These are phyloP conservation scores for Tuber magnatum DNA, from an alignment of 495 filamentous ascomycete genomes.

Conservation along the genomic window DNA sequence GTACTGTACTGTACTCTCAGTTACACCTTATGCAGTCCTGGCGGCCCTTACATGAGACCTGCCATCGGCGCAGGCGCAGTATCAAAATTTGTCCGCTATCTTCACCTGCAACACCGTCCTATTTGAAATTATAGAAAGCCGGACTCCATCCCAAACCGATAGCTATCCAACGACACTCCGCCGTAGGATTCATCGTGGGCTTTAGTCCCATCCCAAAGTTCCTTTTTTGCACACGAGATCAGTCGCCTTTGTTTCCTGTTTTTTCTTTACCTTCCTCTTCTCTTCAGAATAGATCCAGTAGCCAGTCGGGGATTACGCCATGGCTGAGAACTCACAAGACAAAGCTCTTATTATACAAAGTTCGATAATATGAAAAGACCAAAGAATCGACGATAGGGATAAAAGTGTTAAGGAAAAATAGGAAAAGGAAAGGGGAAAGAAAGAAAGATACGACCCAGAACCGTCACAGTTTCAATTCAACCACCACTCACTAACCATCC, in stretches of 20 bases:
- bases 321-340: conserved; percentile 4
- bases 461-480: conserved; percentile 12
- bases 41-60: neutral
- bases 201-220: neutral
- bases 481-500: conserved; percentile 6
- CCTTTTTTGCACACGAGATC: neutral
- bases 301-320: neutral
- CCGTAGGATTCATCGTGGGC: neutral
- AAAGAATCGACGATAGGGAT: neutral
- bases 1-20: neutral
- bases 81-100: neutral
- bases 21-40: neutral
- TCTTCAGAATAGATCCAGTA: neutral
- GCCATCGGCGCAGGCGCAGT: neutral
- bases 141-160: conserved; percentile 1
- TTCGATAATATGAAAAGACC: neutral
- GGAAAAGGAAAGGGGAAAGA: conserved; percentile 9
- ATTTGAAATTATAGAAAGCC: neutral
- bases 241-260: neutral
- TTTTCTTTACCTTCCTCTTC: neutral
- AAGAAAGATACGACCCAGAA: conserved; percentile 12
- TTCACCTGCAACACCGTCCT: neutral
- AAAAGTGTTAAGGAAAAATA: conserved; percentile 5
- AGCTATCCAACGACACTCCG: conserved; percentile 1
- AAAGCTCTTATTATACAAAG: conserved; percentile 4